Base-by-base conservation (phyloP, 192 early-diverging fungal species). In the Coemansia sp. region DNA sequence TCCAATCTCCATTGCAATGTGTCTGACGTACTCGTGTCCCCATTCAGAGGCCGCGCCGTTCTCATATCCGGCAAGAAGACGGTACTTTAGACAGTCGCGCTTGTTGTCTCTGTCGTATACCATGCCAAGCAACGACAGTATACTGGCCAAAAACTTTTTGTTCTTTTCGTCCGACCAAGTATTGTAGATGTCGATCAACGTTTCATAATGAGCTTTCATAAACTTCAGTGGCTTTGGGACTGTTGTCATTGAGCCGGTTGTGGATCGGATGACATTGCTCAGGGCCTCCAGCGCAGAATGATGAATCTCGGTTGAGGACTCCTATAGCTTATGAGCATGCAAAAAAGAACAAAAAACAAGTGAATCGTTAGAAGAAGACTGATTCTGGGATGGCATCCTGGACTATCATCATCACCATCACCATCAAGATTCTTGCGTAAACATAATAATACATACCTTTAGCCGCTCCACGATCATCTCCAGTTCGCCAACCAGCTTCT, bases 21-120 rank as follows among this genome's bases (percentile, higher is more conserved):
- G 96, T 87, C 95, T 87, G 66, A 98, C 98, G 74, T 98, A 99
- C 90, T 99, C 98, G 67, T 99, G 98, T 18, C 98, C 98, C 96
- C 96, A 99, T 51, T 90, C 92, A 11, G 94, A 94, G 61, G 93
- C 85, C 42, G 87, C 78, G 55, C 90, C 87, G 61, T 87, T 84
- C 43, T 82, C 89, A 9, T 68, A 63, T 8, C 91, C 89, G n/a
- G 95, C 95, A 40, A 92, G 59, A 21, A 97, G 78, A 54, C 96
- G 86, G 84, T 94, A 99, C 74, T 89, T 89, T 54, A 99, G 76
- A 47, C 89, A 90, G 57, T 92, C 92, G 21, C 94, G 85, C 69
- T 92, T 89, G 61, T 88, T 88, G 18, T 95, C 96, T 46, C 93
- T 93, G 41, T 89, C 84, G 69, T 97, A 99, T 10, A 94, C 92